Conservation (phyloP, 495 filamentous ascomycete species). For the Melanomma pulvis-pyrius region DNA sequence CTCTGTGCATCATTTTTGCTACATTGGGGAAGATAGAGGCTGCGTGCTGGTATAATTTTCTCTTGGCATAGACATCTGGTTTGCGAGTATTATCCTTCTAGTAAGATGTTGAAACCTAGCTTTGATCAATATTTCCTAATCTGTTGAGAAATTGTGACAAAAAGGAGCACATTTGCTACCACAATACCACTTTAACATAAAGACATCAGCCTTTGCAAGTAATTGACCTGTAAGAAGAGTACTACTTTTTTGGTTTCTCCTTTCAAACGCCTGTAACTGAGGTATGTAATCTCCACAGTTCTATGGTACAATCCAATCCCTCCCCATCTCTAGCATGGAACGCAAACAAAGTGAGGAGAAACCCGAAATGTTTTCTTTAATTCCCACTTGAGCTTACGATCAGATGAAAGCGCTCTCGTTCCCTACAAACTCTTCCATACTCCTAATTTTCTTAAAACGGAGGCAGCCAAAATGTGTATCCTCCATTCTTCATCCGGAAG, state of each 20-base stretch:
- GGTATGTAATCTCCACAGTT: neutral
- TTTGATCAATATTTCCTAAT: no score
- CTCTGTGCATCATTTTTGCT: no score
- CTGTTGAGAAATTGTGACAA: no score
- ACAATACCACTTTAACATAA: no score
- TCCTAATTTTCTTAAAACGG: slow-evolving; percentile 65
- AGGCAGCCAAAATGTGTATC: slow-evolving; percentile 92
- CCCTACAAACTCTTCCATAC: neutral
- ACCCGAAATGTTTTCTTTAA: neutral
- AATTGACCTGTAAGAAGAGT: no score
- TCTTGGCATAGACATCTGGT: no score
- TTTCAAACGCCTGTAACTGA: neutral
- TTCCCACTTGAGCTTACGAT: neutral
- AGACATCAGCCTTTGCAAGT: no score
- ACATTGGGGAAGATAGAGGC: no score
- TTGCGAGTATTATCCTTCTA: no score
- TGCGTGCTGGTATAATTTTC: no score
- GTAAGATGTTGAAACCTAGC: no score
- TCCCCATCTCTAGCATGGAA: neutral
- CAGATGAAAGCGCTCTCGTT: neutral
- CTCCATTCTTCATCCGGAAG: slow-evolving; percentile 92
- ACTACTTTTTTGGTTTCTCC: neutral
- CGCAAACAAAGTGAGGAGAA: neutral
- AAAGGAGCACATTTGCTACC: no score
- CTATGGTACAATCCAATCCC: neutral